Base-by-base conservation (phyloP, 371 early-diverging fungal species). In the Phascolomyces articulosus region DNA sequence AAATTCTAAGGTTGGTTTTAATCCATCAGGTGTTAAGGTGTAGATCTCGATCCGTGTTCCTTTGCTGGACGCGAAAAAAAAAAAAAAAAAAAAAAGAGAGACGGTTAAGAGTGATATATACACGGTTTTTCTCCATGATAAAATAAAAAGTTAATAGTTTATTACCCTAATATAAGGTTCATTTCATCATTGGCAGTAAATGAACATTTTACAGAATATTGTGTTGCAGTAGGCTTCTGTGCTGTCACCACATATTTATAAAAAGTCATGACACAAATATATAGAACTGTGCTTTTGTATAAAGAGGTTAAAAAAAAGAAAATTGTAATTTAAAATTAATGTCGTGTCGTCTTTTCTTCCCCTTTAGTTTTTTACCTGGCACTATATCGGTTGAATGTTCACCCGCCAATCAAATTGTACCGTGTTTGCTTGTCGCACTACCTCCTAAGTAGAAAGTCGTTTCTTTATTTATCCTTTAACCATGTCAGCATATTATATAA, bases 41-140 rank as follows among this genome's bases (percentile, higher is more conserved):
- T 84, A 87, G 23, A 95, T 80, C 66, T 93, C 92, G 18, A 93
- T 77, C 40, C 91, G 88, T 41, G 85, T 91, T 34, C 87, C 82
- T 72, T 92, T 92, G 48, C 93, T 92, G 38, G 10, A 44, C 21
- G 26, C 24, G 38, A 23, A 56, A 40, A n/a, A 34, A 44, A 38
- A 55, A 60, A 44, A 38, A 26, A 60, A 55, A 53, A 27, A 21
- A 9, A 29, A 13, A 31, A 34, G 20, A n/a, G n/a, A n/a, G n/a
- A n/a, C n/a, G n/a, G n/a, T n/a, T n/a, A n/a, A n/a, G n/a, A n/a
- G n/a, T n/a, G n/a, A n/a, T n/a, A n/a, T n/a, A n/a, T n/a, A n/a
- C n/a, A n/a, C n/a, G n/a, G 34, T 34, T 70, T 92, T 92, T 47
- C 91, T 92, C 27, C 4, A 44, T 20, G 21, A 10, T 24, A 23